Base-by-base conservation (phyloP, 2,329 filamentous ascomycete species). In the Endothia cerciana region DNA sequence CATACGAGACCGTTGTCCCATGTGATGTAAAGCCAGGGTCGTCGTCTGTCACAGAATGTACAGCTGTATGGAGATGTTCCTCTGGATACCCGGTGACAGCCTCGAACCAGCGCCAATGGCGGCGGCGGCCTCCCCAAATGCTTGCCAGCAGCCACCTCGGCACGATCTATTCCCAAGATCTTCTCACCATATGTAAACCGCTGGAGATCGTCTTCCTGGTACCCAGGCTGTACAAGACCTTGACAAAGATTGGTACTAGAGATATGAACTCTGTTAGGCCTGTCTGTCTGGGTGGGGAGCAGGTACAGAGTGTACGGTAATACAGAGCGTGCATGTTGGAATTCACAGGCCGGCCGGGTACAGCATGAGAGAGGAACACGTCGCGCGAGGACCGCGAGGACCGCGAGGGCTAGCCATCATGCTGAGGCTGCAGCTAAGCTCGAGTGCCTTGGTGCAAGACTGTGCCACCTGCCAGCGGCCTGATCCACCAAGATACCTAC, bases 101-200 rank as follows among this genome's bases (percentile, higher is more conserved):
- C 38, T 59, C 38, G 17, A n/a, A 43, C 13, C 56, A 58, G 22
- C 41, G 38, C n/a, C 56, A 58, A 40, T 22, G 38, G 38, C 36
- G 4, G 15, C 10, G 33, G 33, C 10, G 33, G 2, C 4, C 10
- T 36, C 6, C 33, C 33, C 33, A 36, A 10, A 36, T 10, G 33
- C 17, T 8, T 25, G 33, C n/a, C n/a, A 13, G 13, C 13, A 25
- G 8, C 19, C n/a, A 8, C n/a, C 41, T 19, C 15, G 7, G 43
- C 19, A 22, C 7, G 5, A 45, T 45, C 19, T 2, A 2, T 19
- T 0, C 19, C 41, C 15, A 19, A 33, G 28, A 8, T 33, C 13
- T 15, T 15, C 53, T 43, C 15, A 43, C 41, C 6, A 7, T 17
- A 43, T 17, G 17, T 43, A 4, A 43, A 43, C 4, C 5, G 19